Base-by-base conservation (phyloP, 495 filamentous ascomycete genomes). In the Tuber borchii region DNA sequence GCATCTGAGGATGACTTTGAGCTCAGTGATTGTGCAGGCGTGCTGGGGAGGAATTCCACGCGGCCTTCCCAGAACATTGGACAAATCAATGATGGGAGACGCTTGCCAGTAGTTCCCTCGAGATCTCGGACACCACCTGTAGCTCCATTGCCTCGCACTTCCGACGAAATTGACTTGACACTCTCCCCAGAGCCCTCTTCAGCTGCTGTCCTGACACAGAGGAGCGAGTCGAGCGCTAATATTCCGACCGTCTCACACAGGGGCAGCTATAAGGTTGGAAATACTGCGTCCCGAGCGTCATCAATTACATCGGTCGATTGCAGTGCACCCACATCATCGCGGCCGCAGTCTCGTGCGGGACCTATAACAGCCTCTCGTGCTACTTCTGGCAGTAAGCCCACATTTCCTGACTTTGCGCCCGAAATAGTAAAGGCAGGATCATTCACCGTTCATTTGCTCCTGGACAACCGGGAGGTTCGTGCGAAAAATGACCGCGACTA, bases 381-480 rank as follows among this genome's bases (percentile, higher is more conserved):
- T 61, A 40, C 70, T 9, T 46, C 46, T 46, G 34, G 46, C 48
- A 46, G 42, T 31, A 65, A 80, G n/a, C 70, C 84, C 4, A 78
- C 76, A 0, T 81, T 90, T 40, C 88, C 89, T 0, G 81, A 79
- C 1, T 90, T 91, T 75, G 82, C 82, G 0, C 90, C 92, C 1
- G 90, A 93, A 75, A 74, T 84, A 31, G 84, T 95, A 26, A 83
- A 87, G 0, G 89, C 91, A 0, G 87, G 88, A 8, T 87, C 87
- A 43, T 96, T 94, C 83, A 91, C 89, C 0, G 87, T 96, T 45
- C 88, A 93, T 48, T 85, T 96, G 4, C 84, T 95, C 31, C 86
- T 96, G 16, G 93, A 96, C 80, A 88, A 86, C 39, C 92, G 93
- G 37, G 93, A 96, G 86, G 87, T 94, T 43, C 89, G 92, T 69